Evolutionary conservation across 257 asterid species (phyloP), one percentile per base, ranked within the genome.

Genomic region (Forsythia viridissima): DNA sequence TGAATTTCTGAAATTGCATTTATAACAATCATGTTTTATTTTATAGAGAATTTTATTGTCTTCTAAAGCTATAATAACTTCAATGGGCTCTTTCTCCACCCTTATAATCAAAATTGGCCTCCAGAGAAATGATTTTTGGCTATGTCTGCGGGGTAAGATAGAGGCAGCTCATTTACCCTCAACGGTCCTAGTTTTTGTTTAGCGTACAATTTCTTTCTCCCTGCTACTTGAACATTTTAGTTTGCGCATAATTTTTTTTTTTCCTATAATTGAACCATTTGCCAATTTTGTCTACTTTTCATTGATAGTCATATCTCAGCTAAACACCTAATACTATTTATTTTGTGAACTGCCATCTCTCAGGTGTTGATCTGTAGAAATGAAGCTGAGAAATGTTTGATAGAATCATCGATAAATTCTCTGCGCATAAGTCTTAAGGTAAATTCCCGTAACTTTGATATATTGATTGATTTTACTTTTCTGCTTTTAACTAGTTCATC

Each of bases 371-470:
- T 95, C 70, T 95, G 99, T 77, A 84, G 98, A 86, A 95, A 91
- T 84, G 99, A 93, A 81, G 91, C 98, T 76, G 98, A 95, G 85
- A 92, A 89, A 85, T 95, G 98, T 86, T 93, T 95, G 97, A 93
- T 95, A 80, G 99, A 95, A 83, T 93, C 99, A 72, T 95, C 99
- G 77, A 93, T 95, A 80, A 95, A 95, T 84, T 95, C 99, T 51
- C 80, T 95, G 82, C 93, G 98, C 30, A 91, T 93, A 84, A 95
- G 99, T 89, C 96, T 95, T 39, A 95, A 95, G 97, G 99, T 95
- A 87, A 76, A 85, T 72, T 72, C 75, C 40, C 52, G 73, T 70
- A 72, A 75, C 81, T 73, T 71, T 79, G 80, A 44, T 6, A 41
- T 41, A 52, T 81, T 68, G 44, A 43, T 75, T 72, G 24, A 36